These are phyloP conservation scores for Aspergillus carbonarius DNA, from an alignment of 2,329 filamentous ascomycete genomes.

Conservation along the genomic window DNA sequence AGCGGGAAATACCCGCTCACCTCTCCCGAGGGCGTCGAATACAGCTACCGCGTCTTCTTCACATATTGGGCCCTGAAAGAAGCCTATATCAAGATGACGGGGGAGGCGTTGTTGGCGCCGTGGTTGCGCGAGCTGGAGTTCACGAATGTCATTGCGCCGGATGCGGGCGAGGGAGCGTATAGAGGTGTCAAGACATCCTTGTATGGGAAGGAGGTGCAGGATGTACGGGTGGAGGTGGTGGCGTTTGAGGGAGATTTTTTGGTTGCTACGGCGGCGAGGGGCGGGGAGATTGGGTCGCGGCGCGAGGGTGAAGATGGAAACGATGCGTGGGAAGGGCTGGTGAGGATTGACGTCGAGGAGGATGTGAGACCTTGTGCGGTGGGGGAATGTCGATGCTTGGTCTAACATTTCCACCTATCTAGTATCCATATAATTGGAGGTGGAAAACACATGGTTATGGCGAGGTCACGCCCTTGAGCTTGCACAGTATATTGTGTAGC, in stretches of 20 bases:
- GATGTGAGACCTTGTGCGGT: slow-evolving; percentile 46
- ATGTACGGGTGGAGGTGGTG: slow-evolving; percentile 58
- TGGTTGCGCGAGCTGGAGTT: slow-evolving; percentile 64
- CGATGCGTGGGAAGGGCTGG: slow-evolving; percentile 42
- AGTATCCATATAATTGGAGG: too few species aligned
- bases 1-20: background rate
- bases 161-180: slow-evolving; percentile 38
- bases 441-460: too few species aligned
- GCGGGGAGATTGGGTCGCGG: slow-evolving; percentile 30
- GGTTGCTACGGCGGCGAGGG: slow-evolving; percentile 55
- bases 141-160: slow-evolving; percentile 55
- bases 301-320: background rate
- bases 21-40: slow-evolving; percentile 40
- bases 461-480: background rate
- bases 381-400: slow-evolving; percentile 37
- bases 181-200: slow-evolving; percentile 51
- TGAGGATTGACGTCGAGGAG: slow-evolving; percentile 47
- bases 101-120: slow-evolving; percentile 60
- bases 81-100: slow-evolving; percentile 66
- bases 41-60: slow-evolving; percentile 62
- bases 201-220: slow-evolving; percentile 46
- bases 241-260: slow-evolving; percentile 60
- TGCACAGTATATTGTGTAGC: background rate
- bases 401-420: background rate
- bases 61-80: slow-evolving; percentile 66